Percentiles rank a stretch among this genome's conserved stretches.
Evolutionary conservation across 768 basidiomycete genomes (phyloP).

Genomic region (Fistulinella prunicolor): DNA sequence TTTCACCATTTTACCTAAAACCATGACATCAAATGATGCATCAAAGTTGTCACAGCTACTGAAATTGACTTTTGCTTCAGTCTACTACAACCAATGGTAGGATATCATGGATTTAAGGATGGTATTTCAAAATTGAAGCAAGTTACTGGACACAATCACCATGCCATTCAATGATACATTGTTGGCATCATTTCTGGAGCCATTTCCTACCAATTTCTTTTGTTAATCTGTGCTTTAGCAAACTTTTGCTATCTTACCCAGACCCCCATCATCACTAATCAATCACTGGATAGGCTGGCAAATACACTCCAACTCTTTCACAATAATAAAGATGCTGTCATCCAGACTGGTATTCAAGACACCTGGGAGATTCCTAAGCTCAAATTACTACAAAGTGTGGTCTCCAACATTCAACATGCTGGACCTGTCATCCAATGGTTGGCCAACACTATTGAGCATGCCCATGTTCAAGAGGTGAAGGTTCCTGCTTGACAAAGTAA

Average conservation of each 20-base stretch:
- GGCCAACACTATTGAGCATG: background rate
- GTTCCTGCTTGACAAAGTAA: background rate
- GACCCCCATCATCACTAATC: slow-evolving; percentile 30
- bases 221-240: slow-evolving; percentile 25
- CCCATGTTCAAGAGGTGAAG: background rate
- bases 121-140: slow-evolving; percentile 35
- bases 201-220: background rate
- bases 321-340: slow-evolving; percentile 33
- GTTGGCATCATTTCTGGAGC: slow-evolving; percentile 16
- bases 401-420: no score
- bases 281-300: slow-evolving; percentile 29
- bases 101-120: slow-evolving; percentile 37
- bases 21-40: background rate
- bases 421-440: background rate
- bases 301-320: slow-evolving; percentile 36
- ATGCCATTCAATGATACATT: slow-evolving; percentile 13
- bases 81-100: slow-evolving; percentile 35
- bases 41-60: background rate
- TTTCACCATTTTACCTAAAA: background rate
- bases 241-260: slow-evolving; percentile 41
- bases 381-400: no score
- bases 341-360: slow-evolving; percentile 4
- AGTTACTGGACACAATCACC: slow-evolving; percentile 5
- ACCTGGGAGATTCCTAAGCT: background rate
- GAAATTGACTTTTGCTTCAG: slow-evolving; percentile 39